Evolutionary conservation across 768 basidiomycete species (phyloP).

Genomic region (Leccinum longicurvipes): DNA sequence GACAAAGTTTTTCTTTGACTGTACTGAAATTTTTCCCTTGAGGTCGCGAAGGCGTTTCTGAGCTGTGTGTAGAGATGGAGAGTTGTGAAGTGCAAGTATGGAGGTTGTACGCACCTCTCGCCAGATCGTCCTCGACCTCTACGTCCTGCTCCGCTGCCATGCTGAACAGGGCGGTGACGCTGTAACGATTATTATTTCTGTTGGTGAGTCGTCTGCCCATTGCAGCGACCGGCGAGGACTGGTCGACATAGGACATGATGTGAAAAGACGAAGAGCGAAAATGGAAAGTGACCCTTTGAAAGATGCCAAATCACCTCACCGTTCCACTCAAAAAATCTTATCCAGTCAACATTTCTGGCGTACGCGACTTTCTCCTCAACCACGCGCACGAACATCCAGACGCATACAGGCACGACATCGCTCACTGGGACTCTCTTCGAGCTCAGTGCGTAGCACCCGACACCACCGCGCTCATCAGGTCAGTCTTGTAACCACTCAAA

Average conservation of each 20-base stretch:
- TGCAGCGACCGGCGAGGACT: conserved; percentile 57
- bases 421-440: conserved; percentile 63
- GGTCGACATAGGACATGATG: conserved; percentile 60
- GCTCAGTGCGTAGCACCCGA: conserved; percentile 54
- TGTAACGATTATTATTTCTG: conserved; percentile 94
- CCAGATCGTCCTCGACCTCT: conserved; percentile 95
- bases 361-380: conserved; percentile 64
- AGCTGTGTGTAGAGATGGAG: conserved; percentile 45
- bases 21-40: conserved; percentile 94
- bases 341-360: conserved; percentile 49
- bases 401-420: conserved; percentile 76
- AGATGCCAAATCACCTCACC: conserved; percentile 75
- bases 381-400: conserved; percentile 78
- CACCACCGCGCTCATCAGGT: conserved; percentile 57
- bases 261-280: neutral
- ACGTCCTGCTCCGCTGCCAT: conserved; percentile 99
- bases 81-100: neutral
- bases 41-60: conserved; percentile 96
- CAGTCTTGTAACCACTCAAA: conserved; percentile 25
- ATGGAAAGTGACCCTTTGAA: neutral
- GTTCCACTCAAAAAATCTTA: conserved; percentile 76
- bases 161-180: conserved; percentile 92
- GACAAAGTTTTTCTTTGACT: conserved; percentile 99
- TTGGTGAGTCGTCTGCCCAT: conserved; percentile 78
- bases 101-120: conserved; percentile 62